phyloP scores from a whole-genome alignment of 139 green algal species.

The Yamagishiella unicocca region DNA sequence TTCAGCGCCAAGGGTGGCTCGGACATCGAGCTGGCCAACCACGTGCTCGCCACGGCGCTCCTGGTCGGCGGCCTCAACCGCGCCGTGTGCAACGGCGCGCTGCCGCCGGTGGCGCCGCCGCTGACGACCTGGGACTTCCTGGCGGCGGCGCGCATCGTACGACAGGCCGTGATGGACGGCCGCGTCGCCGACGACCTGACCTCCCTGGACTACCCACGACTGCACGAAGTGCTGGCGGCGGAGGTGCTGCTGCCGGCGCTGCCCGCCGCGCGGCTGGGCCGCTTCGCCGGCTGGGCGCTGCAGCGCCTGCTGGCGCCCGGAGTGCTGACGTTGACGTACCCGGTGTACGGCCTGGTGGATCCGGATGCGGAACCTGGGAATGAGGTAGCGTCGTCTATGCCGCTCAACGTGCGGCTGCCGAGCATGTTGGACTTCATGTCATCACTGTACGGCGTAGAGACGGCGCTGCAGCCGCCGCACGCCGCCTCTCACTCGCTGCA shows the following conservation, averaged over 20 bases:
- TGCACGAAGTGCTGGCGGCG: slow-evolving; percentile 21
- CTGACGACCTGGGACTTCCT: slow-evolving; percentile 31
- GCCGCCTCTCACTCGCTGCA: neutral
- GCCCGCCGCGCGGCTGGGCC: slow-evolving; percentile 19
- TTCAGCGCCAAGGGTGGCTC: slow-evolving; percentile 12
- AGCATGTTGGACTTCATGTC: slow-evolving; percentile 31
- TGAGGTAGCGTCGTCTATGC: slow-evolving; percentile 30
- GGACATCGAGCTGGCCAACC: slow-evolving; percentile 32
- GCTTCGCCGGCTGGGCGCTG: slow-evolving; percentile 22
- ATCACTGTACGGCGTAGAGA: slow-evolving; percentile 32
- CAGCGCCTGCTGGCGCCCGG: slow-evolving; percentile 35
- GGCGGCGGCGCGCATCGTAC: slow-evolving; percentile 3
- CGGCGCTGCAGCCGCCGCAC: slow-evolving; percentile 28
- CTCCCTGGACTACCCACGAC: slow-evolving; percentile 25
- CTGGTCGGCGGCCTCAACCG: slow-evolving; percentile 15
- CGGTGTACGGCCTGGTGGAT: slow-evolving; percentile 33
- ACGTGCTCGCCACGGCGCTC: slow-evolving; percentile 1
- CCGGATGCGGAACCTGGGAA: slow-evolving; percentile 43
- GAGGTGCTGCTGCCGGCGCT: slow-evolving; percentile 43
- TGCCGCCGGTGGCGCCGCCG: slow-evolving; percentile 25
- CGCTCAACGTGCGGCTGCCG: slow-evolving; percentile 35
- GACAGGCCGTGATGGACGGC: neutral
- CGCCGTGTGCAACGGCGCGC: neutral
- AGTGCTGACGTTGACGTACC: slow-evolving; percentile 26
- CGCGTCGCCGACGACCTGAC: slow-evolving; percentile 10